A percentile compares a stretch with the other conserved stretches of the same genome.
These are phyloP conservation scores for Platanthera guangdongensis DNA, from an alignment of 106 monocot genomes.

Conservation along the genomic window DNA sequence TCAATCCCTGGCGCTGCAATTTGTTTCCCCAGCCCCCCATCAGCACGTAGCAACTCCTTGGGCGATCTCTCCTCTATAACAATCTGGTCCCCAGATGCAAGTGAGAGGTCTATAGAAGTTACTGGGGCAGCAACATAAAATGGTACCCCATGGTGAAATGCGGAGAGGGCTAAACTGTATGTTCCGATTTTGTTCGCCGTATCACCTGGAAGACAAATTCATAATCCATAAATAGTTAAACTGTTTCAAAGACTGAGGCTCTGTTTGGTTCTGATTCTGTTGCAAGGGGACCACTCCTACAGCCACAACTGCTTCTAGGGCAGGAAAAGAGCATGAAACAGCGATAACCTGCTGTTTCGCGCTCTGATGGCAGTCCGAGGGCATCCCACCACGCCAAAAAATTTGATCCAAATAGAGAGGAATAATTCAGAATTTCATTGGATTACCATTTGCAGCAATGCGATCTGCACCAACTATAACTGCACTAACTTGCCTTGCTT, in stretches of 20 bases:
- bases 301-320: too few species aligned
- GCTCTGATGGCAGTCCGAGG: background rate
- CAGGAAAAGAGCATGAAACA: too few species aligned
- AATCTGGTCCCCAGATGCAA: conserved; percentile 70
- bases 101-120: conserved; percentile 80
- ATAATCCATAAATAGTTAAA: background rate
- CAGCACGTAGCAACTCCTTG: conserved; percentile 76
- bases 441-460: conserved; percentile 78
- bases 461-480: conserved; percentile 96
- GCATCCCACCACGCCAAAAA: background rate
- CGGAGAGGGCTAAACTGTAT: conserved; percentile 74
- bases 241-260: background rate
- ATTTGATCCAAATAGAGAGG: background rate
- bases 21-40: conserved; percentile 85
- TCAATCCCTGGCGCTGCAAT: conserved; percentile 81
- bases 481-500: conserved; percentile 52
- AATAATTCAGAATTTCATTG: background rate
- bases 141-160: conserved; percentile 62
- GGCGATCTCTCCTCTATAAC: conserved; percentile 83
- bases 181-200: conserved; percentile 99
- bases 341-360: too few species aligned
- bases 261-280: background rate
- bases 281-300: too few species aligned
- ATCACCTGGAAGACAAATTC: conserved; percentile 45
- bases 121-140: conserved; percentile 91